Conservation (phyloP, 176 grass and related monocot genomes). For the Tuctoria greenei region DNA sequence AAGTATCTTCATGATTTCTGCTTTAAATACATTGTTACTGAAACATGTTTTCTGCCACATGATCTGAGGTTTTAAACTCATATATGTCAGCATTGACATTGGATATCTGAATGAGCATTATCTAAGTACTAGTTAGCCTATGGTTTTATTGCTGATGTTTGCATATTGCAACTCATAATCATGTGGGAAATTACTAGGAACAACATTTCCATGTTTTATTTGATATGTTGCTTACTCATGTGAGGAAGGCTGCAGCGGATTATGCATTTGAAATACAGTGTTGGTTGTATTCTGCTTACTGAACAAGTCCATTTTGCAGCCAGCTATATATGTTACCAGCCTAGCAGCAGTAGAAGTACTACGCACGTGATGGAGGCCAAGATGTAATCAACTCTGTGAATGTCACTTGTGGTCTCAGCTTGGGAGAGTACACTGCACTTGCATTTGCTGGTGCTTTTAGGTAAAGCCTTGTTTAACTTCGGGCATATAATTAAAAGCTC, state of each 20-base stretch:
- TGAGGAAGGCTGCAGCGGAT: not conserved
- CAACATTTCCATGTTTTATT: not conserved
- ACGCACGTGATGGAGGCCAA: slow-evolving; percentile 67
- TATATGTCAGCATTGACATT: not conserved
- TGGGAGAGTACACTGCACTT: slow-evolving; percentile 94
- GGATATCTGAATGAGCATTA: not conserved
- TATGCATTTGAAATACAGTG: not conserved
- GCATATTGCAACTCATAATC: not conserved
- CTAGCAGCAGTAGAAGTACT: slow-evolving; percentile 90
- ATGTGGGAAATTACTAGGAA: not conserved
- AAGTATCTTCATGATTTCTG: not conserved
- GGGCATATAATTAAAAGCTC: not conserved
- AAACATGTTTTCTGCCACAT: not conserved
- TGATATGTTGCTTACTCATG: not conserved
- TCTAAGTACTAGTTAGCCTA: not conserved
- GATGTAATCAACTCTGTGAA: slow-evolving; percentile 75
- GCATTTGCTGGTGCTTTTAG: slow-evolving; percentile 97
- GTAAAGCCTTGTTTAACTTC: slow-evolving; percentile 32
- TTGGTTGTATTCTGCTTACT: slow-evolving; percentile 20
- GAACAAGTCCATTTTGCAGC: slow-evolving; percentile 58
- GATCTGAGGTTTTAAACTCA: not conserved
- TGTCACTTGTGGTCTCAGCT: slow-evolving; percentile 91
- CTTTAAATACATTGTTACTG: not conserved
- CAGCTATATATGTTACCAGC: slow-evolving; percentile 94
- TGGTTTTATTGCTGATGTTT: not conserved